Percentiles rank a stretch among this genome's conserved stretches.
phyloP scores from a whole-genome alignment of 1,284 basidiomycete genomes.

The Phellopilus nigrolimitatus region DNA sequence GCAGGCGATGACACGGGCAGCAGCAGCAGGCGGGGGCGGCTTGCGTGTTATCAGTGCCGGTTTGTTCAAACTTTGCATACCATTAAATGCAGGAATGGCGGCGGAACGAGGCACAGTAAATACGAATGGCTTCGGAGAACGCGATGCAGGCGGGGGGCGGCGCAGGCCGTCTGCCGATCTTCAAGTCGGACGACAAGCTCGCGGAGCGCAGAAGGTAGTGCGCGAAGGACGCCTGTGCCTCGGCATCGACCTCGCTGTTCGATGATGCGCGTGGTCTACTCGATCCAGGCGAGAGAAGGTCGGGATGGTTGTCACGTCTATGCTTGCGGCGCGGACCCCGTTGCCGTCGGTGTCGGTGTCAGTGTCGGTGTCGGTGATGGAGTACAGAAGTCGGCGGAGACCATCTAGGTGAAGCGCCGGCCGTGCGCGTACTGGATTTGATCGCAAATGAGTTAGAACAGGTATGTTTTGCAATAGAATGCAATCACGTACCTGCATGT shows the following conservation, averaged over 20 bases:
- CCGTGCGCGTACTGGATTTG: no score
- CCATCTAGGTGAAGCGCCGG: no score
- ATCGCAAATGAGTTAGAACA: no score
- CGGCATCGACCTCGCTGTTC: constrained; percentile 26
- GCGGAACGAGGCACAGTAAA: no score
- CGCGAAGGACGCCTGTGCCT: constrained; percentile 22
- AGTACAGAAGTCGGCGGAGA: no score
- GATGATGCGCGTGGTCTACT: constrained; percentile 38
- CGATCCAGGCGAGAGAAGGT: constrained; percentile 26
- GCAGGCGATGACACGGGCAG: background rate
- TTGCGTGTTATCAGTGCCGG: no score
- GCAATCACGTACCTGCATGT: no score
- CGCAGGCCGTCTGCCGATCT: constrained; percentile 41
- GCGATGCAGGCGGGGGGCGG: constrained; percentile 58
- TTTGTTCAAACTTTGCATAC: no score
- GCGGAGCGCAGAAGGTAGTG: constrained; percentile 35
- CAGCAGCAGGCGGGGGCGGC: constrained; percentile 28
- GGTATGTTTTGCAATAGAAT: no score
- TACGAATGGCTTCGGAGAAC: no score
- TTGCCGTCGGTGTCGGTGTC: constrained; percentile 26
- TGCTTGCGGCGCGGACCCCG: background rate
- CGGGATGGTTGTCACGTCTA: constrained; percentile 17
- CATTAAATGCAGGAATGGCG: no score
- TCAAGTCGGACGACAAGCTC: constrained; percentile 52
- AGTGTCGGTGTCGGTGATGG: constrained; percentile 21